Evolutionary conservation across 2,329 filamentous ascomycete species (phyloP).

Genomic region (Colletotrichum sp.): DNA sequence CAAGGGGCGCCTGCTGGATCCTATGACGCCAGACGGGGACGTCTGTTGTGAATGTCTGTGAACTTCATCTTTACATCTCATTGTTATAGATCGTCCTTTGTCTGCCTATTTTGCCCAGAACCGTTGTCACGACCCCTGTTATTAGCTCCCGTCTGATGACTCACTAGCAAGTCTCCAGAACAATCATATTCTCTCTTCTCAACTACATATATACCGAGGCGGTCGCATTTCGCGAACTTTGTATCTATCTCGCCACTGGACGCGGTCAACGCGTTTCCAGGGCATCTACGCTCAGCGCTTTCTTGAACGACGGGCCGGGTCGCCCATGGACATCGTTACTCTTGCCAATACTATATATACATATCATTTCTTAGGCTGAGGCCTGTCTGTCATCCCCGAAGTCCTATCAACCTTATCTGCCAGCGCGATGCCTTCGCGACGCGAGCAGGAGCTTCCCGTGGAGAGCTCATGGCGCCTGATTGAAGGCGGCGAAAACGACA

Average conservation of each 20-base stretch:
- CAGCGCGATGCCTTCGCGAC: slow-evolving; percentile 14
- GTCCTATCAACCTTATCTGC: too few species aligned
- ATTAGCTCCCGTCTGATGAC: slow-evolving; percentile 8
- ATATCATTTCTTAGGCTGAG: neutral
- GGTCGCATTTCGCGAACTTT: neutral
- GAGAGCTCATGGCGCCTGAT: slow-evolving; percentile 67
- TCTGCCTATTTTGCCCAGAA: slow-evolving; percentile 8
- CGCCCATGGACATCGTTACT: neutral
- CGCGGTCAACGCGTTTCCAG: slow-evolving; percentile 1
- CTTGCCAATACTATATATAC: neutral
- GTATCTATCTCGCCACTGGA: slow-evolving; percentile 8
- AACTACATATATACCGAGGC: neutral
- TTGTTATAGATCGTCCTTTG: neutral
- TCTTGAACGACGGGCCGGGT: neutral
- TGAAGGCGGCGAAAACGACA: slow-evolving; percentile 63
- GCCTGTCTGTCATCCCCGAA: neutral
- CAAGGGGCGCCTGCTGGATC: slow-evolving; percentile 14
- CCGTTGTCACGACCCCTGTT: neutral
- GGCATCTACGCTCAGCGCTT: neutral
- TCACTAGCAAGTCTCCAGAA: slow-evolving; percentile 2
- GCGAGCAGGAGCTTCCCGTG: slow-evolving; percentile 41
- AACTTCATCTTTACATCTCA: slow-evolving; percentile 4
- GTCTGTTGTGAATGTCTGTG: neutral
- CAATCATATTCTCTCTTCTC: neutral
- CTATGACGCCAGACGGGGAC: slow-evolving; percentile 19